A percentile compares a stretch with the other conserved stretches of the same genome.
phyloP scores from a whole-genome alignment of 331 rosid species.

The Erythrophleum ivorense region DNA sequence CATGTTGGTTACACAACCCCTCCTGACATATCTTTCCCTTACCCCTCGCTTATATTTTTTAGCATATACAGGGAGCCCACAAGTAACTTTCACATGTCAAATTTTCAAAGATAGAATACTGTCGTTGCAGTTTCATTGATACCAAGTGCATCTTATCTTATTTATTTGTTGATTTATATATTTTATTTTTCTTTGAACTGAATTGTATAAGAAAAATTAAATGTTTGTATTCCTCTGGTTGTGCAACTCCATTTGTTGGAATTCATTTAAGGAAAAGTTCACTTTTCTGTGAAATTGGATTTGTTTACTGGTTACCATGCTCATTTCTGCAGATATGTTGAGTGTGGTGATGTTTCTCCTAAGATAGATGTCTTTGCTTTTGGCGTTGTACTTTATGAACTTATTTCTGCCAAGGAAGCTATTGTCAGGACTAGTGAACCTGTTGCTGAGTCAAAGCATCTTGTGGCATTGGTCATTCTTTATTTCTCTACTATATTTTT shows the following conservation, averaged over 20 bases:
- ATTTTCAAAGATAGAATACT: background rate
- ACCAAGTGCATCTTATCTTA: background rate
- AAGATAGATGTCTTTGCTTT: conserved; percentile 93
- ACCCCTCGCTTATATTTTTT: too few species aligned
- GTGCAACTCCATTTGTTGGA: background rate
- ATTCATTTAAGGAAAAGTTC: conserved; percentile 19
- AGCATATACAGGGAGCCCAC: too few species aligned
- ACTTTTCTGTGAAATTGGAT: background rate
- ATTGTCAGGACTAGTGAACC: conserved; percentile 55
- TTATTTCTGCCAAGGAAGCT: conserved; percentile 95
- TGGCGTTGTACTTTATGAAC: conserved; percentile 94
- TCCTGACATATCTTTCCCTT: too few species aligned
- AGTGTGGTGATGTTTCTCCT: conserved; percentile 89
- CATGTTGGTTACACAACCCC: too few species aligned
- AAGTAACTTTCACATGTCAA: background rate
- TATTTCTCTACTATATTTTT: background rate
- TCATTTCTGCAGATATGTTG: conserved; percentile 77
- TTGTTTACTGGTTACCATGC: conserved; percentile 14
- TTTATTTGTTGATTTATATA: background rate
- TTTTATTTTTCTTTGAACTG: background rate
- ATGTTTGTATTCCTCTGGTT: background rate
- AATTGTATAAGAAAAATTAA: background rate
- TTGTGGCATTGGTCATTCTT: conserved; percentile 67
- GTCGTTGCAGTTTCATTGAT: background rate
- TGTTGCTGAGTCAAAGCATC: conserved; percentile 78